These are phyloP conservation scores for Pseudogymnoascus sp. DNA, from an alignment of 2,329 filamentous ascomycete species.

Conservation along the genomic window DNA sequence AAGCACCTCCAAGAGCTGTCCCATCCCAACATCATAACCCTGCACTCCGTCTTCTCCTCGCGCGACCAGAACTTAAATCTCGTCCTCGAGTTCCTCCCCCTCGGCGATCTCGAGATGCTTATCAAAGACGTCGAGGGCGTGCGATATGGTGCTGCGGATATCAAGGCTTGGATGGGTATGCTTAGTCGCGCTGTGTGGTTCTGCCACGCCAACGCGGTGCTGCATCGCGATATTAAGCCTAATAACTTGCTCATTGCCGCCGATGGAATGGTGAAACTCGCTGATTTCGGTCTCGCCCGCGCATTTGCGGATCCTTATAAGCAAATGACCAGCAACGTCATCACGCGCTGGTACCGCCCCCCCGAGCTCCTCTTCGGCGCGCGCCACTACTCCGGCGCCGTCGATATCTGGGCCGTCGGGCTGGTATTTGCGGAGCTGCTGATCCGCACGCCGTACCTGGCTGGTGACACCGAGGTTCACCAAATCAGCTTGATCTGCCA, in stretches of 20 bases:
- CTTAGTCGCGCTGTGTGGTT: constrained; percentile 88
- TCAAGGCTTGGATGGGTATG: constrained; percentile 99
- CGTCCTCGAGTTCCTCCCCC: constrained; percentile 85
- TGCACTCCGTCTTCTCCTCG: constrained; percentile 87
- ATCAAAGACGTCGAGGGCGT: constrained; percentile 75
- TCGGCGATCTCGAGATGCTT: constrained; percentile 91
- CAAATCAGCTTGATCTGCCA: too few species aligned
- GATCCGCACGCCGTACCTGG: constrained; percentile 71
- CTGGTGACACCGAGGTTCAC: constrained; percentile 70
- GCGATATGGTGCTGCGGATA: constrained; percentile 77
- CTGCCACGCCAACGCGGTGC: constrained; percentile 87
- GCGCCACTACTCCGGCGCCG: constrained; percentile 77
- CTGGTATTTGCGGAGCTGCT: constrained; percentile 89
- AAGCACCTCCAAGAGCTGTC: constrained; percentile 90
- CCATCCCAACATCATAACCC: constrained; percentile 90
- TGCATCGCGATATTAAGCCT: constrained; percentile 97
- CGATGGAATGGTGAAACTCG: constrained; percentile 88
- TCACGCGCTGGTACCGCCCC: constrained; percentile 94
- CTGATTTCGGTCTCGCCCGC: constrained; percentile 92
- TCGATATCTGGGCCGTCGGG: constrained; percentile 91
- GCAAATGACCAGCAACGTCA: constrained; percentile 87
- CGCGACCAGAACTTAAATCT: constrained; percentile 96
- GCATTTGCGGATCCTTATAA: constrained; percentile 81
- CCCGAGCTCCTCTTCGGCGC: constrained; percentile 90
- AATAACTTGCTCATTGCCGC: constrained; percentile 95